A percentile compares a stretch with the other conserved stretches of the same genome.
These are phyloP conservation scores for Adansonia digitata DNA, from an alignment of 345 rosid genomes.

Conservation along the genomic window DNA sequence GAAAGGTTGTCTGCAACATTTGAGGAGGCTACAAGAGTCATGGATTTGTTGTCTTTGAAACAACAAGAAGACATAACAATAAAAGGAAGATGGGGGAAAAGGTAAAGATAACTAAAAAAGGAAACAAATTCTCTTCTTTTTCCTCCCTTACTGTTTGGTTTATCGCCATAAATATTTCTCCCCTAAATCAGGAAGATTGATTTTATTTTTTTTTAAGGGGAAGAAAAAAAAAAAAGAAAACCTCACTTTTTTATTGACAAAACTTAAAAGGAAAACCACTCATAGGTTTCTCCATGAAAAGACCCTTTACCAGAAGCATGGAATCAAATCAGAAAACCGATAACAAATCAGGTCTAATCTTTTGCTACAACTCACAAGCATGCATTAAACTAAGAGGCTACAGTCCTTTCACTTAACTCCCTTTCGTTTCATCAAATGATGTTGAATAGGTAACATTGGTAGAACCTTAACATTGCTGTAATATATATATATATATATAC, in stretches of 20 bases:
- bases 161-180: conserved; percentile 7
- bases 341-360: conserved; percentile 7
- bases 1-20: conserved; percentile 16
- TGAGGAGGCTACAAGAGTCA: conserved; percentile 19
- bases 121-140: conserved; percentile 9
- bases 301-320: conserved; percentile 21
- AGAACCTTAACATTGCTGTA: not conserved
- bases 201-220: not conserved
- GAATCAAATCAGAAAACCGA: conserved; percentile 15
- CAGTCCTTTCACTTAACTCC: not conserved
- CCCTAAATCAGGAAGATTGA: conserved; percentile 23
- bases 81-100: not conserved
- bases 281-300: conserved; percentile 24
- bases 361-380: conserved; percentile 1
- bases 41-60: conserved; percentile 13
- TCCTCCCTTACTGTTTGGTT: conserved; percentile 9
- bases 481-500: not conserved
- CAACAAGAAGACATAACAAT: conserved; percentile 4
- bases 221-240: conserved; percentile 2
- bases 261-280: conserved; percentile 22
- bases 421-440: not conserved
- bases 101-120: not conserved
- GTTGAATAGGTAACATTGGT: not conserved
- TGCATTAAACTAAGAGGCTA: not conserved
- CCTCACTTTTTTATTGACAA: conserved; percentile 27